Percentiles rank a stretch among this genome's conserved stretches.
Conservation (phyloP, 2,329 filamentous ascomycete genomes). For the Botrytis medusae region DNA sequence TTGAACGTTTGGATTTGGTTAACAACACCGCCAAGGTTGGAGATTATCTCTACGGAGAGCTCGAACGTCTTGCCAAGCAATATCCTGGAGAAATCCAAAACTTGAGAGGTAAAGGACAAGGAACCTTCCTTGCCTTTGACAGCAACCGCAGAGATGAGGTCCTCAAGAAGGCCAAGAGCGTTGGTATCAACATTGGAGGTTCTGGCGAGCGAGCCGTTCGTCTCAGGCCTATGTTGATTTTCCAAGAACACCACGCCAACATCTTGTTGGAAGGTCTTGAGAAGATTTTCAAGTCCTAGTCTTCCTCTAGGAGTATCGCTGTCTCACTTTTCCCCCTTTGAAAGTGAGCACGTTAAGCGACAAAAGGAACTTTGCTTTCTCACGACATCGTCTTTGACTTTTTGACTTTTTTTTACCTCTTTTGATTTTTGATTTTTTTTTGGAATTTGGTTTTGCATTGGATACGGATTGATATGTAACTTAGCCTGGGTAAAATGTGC, state of each 20-base stretch:
- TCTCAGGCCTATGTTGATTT: constrained; percentile 78
- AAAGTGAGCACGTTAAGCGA: background rate
- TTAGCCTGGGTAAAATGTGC: constrained; percentile 18
- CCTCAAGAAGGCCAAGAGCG: constrained; percentile 66
- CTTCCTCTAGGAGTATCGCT: background rate
- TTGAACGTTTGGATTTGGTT: constrained; percentile 67
- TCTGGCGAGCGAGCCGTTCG: constrained; percentile 68
- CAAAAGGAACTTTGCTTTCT: background rate
- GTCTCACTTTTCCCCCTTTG: background rate
- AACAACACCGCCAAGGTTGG: constrained; percentile 61
- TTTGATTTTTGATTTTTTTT: background rate
- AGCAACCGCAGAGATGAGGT: constrained; percentile 68
- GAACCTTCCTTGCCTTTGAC: constrained; percentile 79
- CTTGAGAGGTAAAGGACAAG: constrained; percentile 73
- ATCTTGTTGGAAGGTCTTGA: constrained; percentile 77
- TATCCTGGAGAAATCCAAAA: constrained; percentile 72
- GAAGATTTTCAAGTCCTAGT: constrained; percentile 45
- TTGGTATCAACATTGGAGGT: constrained; percentile 78
- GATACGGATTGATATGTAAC: constrained; percentile 17
- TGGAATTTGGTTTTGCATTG: constrained; percentile 5
- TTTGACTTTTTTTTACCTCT: background rate
- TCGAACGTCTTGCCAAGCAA: constrained; percentile 60
- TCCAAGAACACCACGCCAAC: constrained; percentile 87
- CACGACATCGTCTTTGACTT: background rate
- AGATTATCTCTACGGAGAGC: constrained; percentile 64